Conservation (phyloP, 345 rosid genomes). For the Fremontodendron californicum region DNA sequence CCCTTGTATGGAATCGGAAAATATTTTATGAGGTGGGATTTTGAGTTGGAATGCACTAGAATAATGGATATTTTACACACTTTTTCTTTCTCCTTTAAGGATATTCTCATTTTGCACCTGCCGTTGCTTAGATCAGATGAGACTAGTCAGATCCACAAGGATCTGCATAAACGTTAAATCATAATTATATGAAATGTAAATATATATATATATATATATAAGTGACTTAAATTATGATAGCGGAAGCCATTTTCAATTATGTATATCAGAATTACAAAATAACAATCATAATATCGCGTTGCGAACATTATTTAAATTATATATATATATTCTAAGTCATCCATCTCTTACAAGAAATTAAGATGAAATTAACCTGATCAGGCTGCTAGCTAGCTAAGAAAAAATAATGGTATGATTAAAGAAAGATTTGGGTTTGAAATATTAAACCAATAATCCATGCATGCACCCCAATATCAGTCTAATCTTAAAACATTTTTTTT, state of each 20-base stretch:
- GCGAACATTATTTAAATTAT: too few relatives aligned
- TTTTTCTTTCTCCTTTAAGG: conserved; percentile 2
- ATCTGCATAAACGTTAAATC: too few relatives aligned
- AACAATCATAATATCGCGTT: too few relatives aligned
- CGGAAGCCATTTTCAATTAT: too few relatives aligned
- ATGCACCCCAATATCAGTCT: neutral
- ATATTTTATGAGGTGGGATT: conserved; percentile 1
- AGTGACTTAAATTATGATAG: too few relatives aligned
- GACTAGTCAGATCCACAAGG: neutral
- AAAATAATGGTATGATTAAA: neutral
- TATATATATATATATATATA: neutral
- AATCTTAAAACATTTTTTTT: neutral
- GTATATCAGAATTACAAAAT: too few relatives aligned
- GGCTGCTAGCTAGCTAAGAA: neutral
- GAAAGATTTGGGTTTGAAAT: conserved; percentile 3
- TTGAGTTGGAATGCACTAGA: conserved; percentile 13
- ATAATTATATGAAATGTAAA: neutral
- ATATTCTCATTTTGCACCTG: neutral
- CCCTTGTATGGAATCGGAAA: neutral
- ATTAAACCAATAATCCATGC: neutral
- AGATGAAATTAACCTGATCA: neutral
- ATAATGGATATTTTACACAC: neutral
- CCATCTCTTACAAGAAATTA: neutral
- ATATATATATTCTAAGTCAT: neutral
- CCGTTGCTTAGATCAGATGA: neutral